These are phyloP conservation scores for Aquanectria penicillioides DNA, from an alignment of 2,329 filamentous ascomycete species.

Conservation along the genomic window DNA sequence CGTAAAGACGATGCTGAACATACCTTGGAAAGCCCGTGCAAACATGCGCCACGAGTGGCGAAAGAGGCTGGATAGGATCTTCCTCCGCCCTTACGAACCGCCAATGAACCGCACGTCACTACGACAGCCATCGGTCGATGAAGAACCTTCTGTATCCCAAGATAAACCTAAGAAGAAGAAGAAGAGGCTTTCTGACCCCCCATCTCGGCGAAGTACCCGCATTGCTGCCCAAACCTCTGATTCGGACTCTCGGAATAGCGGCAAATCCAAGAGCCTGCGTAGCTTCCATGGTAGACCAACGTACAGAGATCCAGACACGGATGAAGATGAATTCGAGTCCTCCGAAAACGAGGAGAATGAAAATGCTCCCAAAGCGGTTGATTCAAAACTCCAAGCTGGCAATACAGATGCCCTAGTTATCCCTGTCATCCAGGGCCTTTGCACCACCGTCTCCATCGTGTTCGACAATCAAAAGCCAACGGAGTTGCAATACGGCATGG, in stretches of 20 bases:
- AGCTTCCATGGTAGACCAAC: conserved; percentile 38
- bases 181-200: conserved; percentile 31
- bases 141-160: neutral
- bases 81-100: conserved; percentile 60
- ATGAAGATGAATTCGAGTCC: conserved; percentile 53
- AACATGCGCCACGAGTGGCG: conserved; percentile 84
- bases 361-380: conserved; percentile 18
- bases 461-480: conserved; percentile 81
- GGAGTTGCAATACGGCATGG: conserved; percentile 75
- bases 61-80: conserved; percentile 73
- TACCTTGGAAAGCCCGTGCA: conserved; percentile 84
- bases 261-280: conserved; percentile 27
- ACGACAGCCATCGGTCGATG: conserved; percentile 23
- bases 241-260: conserved; percentile 36
- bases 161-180: conserved; percentile 31
- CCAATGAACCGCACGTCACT: conserved; percentile 47
- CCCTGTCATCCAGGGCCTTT: conserved; percentile 74
- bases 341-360: conserved; percentile 31
- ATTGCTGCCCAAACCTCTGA: conserved; percentile 44
- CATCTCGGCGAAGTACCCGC: conserved; percentile 51
- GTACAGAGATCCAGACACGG: conserved; percentile 59
- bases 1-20: conserved; percentile 81
- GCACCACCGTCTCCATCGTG: conserved; percentile 74
- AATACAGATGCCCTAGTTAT: conserved; percentile 14
- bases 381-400: conserved; percentile 15